Conservation (phyloP, 1,284 basidiomycete species). For the Earliella scabrosa region DNA sequence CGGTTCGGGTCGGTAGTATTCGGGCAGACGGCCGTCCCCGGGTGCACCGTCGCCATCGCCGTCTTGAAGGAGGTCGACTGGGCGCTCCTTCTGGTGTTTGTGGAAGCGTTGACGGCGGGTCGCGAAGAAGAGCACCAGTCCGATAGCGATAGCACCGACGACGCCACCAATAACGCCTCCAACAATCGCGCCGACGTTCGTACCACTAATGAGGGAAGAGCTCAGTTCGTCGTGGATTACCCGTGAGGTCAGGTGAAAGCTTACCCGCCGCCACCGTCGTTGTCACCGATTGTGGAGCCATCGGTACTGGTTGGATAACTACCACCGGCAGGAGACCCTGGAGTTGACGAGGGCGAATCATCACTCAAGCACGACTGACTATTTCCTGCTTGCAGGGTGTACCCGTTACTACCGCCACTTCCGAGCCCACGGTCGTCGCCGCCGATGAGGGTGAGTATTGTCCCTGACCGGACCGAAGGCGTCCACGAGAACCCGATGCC, state of each 20-base stretch:
- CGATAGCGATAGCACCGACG: constrained; percentile 46
- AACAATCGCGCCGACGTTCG: constrained; percentile 67
- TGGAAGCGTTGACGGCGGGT: constrained; percentile 49
- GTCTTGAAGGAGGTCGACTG: constrained; percentile 66
- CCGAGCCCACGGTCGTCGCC: constrained; percentile 71
- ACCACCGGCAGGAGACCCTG: constrained; percentile 77
- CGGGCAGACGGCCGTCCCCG: constrained; percentile 49
- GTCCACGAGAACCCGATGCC: constrained; percentile 75
- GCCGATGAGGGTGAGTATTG: constrained; percentile 64
- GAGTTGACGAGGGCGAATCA: constrained; percentile 73
- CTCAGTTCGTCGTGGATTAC: too few relatives aligned
- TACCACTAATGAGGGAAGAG: too few relatives aligned
- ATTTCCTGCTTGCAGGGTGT: constrained; percentile 54
- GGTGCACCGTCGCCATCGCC: constrained; percentile 55
- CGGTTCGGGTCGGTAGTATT: constrained; percentile 75
- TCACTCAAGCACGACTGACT: constrained; percentile 58
- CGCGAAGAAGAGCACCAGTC: constrained; percentile 54
- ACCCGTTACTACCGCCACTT: constrained; percentile 64
- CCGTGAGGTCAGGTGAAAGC: too few relatives aligned
- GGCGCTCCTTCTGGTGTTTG: constrained; percentile 51
- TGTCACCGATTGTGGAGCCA: constrained; percentile 26
- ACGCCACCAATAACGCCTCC: constrained; percentile 74
- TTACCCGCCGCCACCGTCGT: constrained; percentile 16
- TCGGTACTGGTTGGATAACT: constrained; percentile 63
- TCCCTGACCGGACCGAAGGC: constrained; percentile 62